Evolutionary conservation across 352 stramenopile species (phyloP).

Genomic region (Plasmopara halstedii): DNA sequence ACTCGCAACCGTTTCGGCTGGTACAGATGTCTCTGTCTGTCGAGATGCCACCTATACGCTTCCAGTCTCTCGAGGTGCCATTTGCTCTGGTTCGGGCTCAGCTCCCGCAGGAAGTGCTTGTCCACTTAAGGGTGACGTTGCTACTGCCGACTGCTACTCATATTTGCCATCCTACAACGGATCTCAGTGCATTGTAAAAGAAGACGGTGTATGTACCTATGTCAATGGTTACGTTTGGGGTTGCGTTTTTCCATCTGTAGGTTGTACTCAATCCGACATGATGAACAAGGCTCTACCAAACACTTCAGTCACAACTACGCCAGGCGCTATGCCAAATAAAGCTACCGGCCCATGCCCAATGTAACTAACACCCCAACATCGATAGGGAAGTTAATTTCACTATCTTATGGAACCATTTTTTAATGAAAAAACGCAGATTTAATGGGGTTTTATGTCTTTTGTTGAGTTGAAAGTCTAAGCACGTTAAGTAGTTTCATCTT

Average conservation of each 20-base stretch:
- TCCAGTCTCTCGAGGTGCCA: slow-evolving; percentile 22
- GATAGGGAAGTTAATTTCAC: too few relatives aligned
- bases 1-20: slow-evolving; percentile 8
- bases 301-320: too few relatives aligned
- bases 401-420: too few relatives aligned
- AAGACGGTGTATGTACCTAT: slow-evolving; percentile 34
- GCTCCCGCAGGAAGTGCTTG: slow-evolving; percentile 36
- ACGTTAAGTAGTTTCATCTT: too few relatives aligned
- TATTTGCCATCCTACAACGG: slow-evolving; percentile 39
- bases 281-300: slow-evolving; percentile 5
- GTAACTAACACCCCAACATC: too few relatives aligned
- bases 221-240: slow-evolving; percentile 31
- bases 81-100: slow-evolving; percentile 40
- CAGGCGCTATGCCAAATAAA: too few relatives aligned
- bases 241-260: slow-evolving; percentile 25
- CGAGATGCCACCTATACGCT: slow-evolving; percentile 40
- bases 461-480: too few relatives aligned
- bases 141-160: slow-evolving; percentile 33
- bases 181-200: slow-evolving; percentile 22
- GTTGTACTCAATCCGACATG: slow-evolving; percentile 9
- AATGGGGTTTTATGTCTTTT: too few relatives aligned
- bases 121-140: slow-evolving; percentile 35
- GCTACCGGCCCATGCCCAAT: too few relatives aligned
- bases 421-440: too few relatives aligned
- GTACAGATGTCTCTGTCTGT: slow-evolving; percentile 33